Conservation (phyloP, 2,329 filamentous ascomycete genomes). For the Akanthomyces lecanii region DNA sequence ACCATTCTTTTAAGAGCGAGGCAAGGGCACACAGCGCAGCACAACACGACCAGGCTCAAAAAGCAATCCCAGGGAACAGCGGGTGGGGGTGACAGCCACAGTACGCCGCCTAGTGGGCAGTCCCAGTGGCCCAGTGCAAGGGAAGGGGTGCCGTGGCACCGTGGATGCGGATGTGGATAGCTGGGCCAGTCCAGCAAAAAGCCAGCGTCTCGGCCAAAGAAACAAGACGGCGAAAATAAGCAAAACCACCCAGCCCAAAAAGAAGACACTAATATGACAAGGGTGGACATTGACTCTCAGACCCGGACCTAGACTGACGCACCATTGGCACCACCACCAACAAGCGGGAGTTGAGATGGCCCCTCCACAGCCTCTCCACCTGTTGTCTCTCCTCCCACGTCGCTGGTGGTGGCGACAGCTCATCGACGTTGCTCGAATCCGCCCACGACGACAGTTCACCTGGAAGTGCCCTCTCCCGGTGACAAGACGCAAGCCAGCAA, state of each 20-base stretch:
- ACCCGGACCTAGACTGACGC: constrained; percentile 16
- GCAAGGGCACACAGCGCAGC: constrained; percentile 11
- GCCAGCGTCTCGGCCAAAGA: constrained; percentile 12
- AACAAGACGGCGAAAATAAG: constrained; percentile 12
- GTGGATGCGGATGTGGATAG: not conserved
- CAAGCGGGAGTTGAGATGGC: constrained; percentile 15
- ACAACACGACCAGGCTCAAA: constrained; percentile 11
- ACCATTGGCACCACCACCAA: not conserved
- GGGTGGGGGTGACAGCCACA: constrained; percentile 14
- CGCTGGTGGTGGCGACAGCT: constrained; percentile 3
- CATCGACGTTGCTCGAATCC: not conserved
- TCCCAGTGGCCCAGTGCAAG: not conserved
- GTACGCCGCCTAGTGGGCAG: not conserved
- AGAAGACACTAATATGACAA: constrained; percentile 14
- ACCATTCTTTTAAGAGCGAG: constrained; percentile 18
- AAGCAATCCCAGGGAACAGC: constrained; percentile 14
- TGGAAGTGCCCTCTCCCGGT: not conserved
- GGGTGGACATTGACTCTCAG: constrained; percentile 13
- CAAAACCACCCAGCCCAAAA: constrained; percentile 12
- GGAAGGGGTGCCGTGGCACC: not conserved
- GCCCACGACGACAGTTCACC: not conserved
- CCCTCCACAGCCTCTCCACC: constrained; percentile 16
- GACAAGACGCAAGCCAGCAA: not conserved
- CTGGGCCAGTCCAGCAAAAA: not conserved
- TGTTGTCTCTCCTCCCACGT: constrained; percentile 17